Percentiles rank a stretch among this genome's conserved stretches.
phyloP scores from a whole-genome alignment of 768 basidiomycete genomes.

The Flagelloscypha sp. region DNA sequence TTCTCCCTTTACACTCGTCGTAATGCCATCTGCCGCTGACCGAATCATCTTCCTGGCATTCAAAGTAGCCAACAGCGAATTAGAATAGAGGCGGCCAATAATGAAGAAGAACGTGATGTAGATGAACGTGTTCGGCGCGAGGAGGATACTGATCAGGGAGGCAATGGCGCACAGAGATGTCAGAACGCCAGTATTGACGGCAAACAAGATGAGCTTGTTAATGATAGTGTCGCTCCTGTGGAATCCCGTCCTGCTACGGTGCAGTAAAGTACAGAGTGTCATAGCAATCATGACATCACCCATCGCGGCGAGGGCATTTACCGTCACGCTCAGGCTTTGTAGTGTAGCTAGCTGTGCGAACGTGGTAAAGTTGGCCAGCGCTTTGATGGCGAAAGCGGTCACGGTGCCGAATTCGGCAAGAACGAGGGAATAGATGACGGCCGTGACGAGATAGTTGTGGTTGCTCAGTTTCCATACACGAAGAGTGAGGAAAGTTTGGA shows the following conservation, averaged over 20 bases:
- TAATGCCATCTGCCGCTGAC: background rate
- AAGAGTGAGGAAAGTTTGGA: constrained; percentile 46
- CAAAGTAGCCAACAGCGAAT: constrained; percentile 52
- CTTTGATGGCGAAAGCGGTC: constrained; percentile 6
- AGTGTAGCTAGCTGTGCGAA: constrained; percentile 26
- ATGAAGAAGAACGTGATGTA: constrained; percentile 56
- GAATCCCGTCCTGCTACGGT: constrained; percentile 44
- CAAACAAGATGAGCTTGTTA: constrained; percentile 45
- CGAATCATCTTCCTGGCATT: constrained; percentile 46
- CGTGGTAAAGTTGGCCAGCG: constrained; percentile 13
- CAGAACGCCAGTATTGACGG: constrained; percentile 41
- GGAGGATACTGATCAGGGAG: constrained; percentile 48
- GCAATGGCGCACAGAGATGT: constrained; percentile 42
- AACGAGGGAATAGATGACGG: constrained; percentile 21
- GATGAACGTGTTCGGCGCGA: constrained; percentile 39
- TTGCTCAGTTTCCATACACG: constrained; percentile 43
- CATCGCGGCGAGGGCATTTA: constrained; percentile 41
- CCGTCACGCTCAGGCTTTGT: constrained; percentile 37
- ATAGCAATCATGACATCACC: constrained; percentile 43
- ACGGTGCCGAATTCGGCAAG: constrained; percentile 31
- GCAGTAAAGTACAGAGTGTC: constrained; percentile 38
- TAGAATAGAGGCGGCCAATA: constrained; percentile 51
- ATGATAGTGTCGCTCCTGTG: constrained; percentile 42
- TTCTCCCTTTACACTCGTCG: background rate
- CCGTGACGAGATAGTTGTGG: constrained; percentile 25